Conservation (phyloP, 768 basidiomycete species). For the Psilocybe cyanescens region DNA sequence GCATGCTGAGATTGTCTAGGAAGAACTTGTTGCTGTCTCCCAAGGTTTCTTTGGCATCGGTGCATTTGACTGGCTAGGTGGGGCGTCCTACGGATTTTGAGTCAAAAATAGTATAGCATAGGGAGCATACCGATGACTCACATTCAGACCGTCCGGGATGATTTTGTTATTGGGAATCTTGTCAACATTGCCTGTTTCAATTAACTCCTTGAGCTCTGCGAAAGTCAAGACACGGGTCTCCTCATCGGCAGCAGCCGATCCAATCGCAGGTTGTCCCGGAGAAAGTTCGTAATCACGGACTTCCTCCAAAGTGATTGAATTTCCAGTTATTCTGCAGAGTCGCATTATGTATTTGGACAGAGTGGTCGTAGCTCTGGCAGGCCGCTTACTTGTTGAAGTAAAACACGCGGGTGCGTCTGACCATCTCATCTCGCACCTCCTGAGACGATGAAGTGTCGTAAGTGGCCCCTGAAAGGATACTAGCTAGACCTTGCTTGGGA, state of each 20-base stretch:
- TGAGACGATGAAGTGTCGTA: conserved; percentile 35
- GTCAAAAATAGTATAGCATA: neutral
- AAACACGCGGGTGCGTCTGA: conserved; percentile 63
- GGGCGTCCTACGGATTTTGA: conserved; percentile 42
- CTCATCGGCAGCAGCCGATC: conserved; percentile 1
- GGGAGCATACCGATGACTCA: conserved; percentile 33
- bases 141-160: conserved; percentile 71
- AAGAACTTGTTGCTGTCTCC: conserved; percentile 42
- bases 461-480: conserved; percentile 50
- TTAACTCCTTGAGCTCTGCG: conserved; percentile 68
- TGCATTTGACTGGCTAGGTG: conserved; percentile 60
- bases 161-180: conserved; percentile 79
- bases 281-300: conserved; percentile 38
- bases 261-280: conserved; percentile 1
- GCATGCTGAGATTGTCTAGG: neutral
- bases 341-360: conserved; percentile 2
- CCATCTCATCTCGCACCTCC: conserved; percentile 47
- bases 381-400: conserved; percentile 66
- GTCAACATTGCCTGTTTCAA: conserved; percentile 72
- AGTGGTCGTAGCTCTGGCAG: conserved; percentile 17
- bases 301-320: conserved; percentile 44
- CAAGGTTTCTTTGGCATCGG: conserved; percentile 67
- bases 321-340: conserved; percentile 40
- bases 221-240: conserved; percentile 54
- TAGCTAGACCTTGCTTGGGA: conserved; percentile 67